Conservation (phyloP, 2,329 filamentous ascomycete genomes). For the Sphaerulina vaccinii region DNA sequence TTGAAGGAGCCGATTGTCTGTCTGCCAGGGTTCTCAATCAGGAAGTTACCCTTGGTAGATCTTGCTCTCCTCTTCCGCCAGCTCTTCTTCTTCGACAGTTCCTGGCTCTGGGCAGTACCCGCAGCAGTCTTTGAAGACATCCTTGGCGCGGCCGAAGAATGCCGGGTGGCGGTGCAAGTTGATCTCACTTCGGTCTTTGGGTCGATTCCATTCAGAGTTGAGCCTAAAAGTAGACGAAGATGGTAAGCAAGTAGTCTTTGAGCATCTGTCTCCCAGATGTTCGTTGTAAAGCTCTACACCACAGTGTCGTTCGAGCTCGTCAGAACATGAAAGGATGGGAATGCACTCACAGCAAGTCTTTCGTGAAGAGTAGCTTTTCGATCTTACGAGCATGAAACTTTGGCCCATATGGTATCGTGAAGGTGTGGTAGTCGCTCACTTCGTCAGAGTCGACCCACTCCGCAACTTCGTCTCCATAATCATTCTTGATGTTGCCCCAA, state of each 20-base stretch:
- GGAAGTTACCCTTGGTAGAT: conserved; percentile 65
- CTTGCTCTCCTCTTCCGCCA: conserved; percentile 70
- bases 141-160: conserved; percentile 74
- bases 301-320: too few species aligned
- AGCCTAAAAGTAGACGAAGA: too few species aligned
- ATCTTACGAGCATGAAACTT: conserved; percentile 63
- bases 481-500: conserved; percentile 71
- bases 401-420: conserved; percentile 65
- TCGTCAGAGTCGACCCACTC: conserved; percentile 80
- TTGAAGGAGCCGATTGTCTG: conserved; percentile 74
- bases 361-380: conserved; percentile 77
- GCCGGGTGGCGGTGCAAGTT: conserved; percentile 80
- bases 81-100: conserved; percentile 69
- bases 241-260: too few species aligned
- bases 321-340: too few species aligned
- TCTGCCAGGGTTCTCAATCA: conserved; percentile 78
- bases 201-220: conserved; percentile 83
- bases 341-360: conserved; percentile 75
- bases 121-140: conserved; percentile 79
- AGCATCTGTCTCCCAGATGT: too few species aligned
- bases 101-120: conserved; percentile 69
- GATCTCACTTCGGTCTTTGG: conserved; percentile 66
- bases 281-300: too few species aligned
- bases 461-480: conserved; percentile 74
- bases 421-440: conserved; percentile 70